Percentiles rank a stretch among this genome's conserved stretches.
phyloP scores from a whole-genome alignment of 306 rosid species.

The Prosopis cineraria region DNA sequence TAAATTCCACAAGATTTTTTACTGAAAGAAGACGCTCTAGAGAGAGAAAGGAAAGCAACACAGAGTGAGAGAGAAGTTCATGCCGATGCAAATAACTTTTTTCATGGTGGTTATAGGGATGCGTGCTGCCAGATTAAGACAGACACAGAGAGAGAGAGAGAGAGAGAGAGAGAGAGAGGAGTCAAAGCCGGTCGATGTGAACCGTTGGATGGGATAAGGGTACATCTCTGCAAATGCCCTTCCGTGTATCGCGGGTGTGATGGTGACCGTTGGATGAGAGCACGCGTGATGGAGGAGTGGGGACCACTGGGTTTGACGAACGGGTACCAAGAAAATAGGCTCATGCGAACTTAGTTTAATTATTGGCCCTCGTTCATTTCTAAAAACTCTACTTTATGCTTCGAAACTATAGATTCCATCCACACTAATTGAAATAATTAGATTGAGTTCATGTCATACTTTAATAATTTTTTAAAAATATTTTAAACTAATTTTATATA shows the following conservation, averaged over 20 bases:
- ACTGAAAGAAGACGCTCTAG: neutral
- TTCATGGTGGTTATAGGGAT: slow-evolving; percentile 24
- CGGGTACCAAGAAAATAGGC: slow-evolving; percentile 33
- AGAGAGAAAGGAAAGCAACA: neutral
- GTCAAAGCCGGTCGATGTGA: slow-evolving; percentile 55
- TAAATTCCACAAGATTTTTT: slow-evolving; percentile 24
- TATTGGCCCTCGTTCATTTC: neutral
- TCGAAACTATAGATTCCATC: slow-evolving; percentile 6
- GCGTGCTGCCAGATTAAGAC: slow-evolving; percentile 41
- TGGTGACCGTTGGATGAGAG: slow-evolving; percentile 64
- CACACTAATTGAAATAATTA: slow-evolving; percentile 3
- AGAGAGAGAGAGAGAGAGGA: slow-evolving; percentile 38
- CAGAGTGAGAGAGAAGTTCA: neutral
- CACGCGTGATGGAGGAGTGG: slow-evolving; percentile 88
- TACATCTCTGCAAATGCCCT: slow-evolving; percentile 57
- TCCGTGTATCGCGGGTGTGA: slow-evolving; percentile 69
- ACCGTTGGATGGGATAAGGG: slow-evolving; percentile 67
- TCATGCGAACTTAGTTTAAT: slow-evolving; percentile 12
- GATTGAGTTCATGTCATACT: neutral
- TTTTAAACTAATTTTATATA: neutral
- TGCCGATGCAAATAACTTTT: slow-evolving; percentile 28
- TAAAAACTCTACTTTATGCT: neutral
- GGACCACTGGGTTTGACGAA: slow-evolving; percentile 68
- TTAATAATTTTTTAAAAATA: neutral
- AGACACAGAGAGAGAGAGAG: slow-evolving; percentile 40